Base-by-base conservation (phyloP, 345 rosid species). In the Orychophragmus violaceus region DNA sequence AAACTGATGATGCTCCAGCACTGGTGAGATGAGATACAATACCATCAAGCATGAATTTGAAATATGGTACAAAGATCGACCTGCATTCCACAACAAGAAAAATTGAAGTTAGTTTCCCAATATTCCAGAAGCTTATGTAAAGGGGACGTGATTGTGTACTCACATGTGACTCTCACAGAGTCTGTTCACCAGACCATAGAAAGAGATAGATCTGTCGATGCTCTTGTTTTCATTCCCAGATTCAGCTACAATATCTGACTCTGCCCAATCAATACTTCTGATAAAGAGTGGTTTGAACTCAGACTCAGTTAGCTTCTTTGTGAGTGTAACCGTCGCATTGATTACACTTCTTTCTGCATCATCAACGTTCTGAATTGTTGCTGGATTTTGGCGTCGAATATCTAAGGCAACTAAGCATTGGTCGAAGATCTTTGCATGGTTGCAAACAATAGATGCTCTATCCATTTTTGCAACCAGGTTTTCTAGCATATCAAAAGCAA, bases 231-330 rank as follows among this genome's bases (percentile, higher is more conserved):
- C 78, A 33, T 39, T 59, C 17, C 69, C 76, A 16, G 75, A 74
- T 73, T 17, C 74, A 29, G 85, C 88, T 28, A 82, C 89, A 56
- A 72, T 65, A 50, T 78, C 80, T 1, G 86, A 78, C 77, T 90
- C 97, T 27, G 83, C 88, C 99, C 99, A 94, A 70, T 84, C 95
- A 59, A 94, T 77, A 63, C 84, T 83, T 70, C 69, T 82, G 36
- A 91, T 68, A 61, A 94, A 90, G 66, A 94, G 95, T 8, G 99
- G 99, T 76, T 76, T 90, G 79, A 94, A 94, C 93, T 87, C 88
- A 8, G 81, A 82, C 81, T 94, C 99, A 0, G 97, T 94, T 53
- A 94, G 92, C 69, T 90, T 94, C 91, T 87, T 94, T 22, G 95
- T 88, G 72, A 94, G 81, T 22, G 85, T 59, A 63, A 84, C 57